Evolutionary conservation across 208 protist species (phyloP).

Genomic region (Trypanosoma rangeli): DNA sequence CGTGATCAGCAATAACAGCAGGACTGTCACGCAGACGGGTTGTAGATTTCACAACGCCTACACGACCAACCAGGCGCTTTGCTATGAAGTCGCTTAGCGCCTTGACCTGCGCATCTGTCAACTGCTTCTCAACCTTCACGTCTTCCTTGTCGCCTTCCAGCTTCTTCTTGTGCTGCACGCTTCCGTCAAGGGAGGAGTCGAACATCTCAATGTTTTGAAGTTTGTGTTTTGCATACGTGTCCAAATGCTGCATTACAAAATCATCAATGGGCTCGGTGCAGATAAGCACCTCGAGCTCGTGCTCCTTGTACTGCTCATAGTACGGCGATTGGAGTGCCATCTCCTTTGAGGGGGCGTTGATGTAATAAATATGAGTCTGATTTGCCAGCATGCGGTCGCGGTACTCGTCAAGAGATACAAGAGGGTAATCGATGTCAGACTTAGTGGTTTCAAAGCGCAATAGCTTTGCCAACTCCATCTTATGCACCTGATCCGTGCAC

Average conservation of each 20-base stretch:
- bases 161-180: conserved; percentile 91
- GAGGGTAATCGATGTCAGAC: conserved; percentile 67
- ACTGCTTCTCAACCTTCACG: conserved; percentile 82
- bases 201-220: conserved; percentile 94
- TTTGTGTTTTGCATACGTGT: conserved; percentile 93
- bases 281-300: conserved; percentile 94
- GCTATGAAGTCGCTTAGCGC: conserved; percentile 86
- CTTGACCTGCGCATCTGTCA: conserved; percentile 85
- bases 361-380: conserved; percentile 96
- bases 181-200: conserved; percentile 84
- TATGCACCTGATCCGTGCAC: conserved; percentile 94
- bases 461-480: conserved; percentile 93
- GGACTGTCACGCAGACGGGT: conserved; percentile 88
- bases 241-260: conserved; percentile 95
- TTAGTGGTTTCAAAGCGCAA: conserved; percentile 92
- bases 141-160: conserved; percentile 80
- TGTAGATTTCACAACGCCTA: conserved; percentile 85
- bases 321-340: conserved; percentile 94
- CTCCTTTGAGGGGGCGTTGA: conserved; percentile 86
- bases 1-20: conserved; percentile 89
- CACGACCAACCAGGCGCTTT: conserved; percentile 83
- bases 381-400: conserved; percentile 94
- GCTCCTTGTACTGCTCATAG: conserved; percentile 96
- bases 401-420: conserved; percentile 96
- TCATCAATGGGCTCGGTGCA: conserved; percentile 95